Evolutionary conservation across 2,329 filamentous ascomycete genomes (phyloP).

Genomic region (Lecanicillium sp.): DNA sequence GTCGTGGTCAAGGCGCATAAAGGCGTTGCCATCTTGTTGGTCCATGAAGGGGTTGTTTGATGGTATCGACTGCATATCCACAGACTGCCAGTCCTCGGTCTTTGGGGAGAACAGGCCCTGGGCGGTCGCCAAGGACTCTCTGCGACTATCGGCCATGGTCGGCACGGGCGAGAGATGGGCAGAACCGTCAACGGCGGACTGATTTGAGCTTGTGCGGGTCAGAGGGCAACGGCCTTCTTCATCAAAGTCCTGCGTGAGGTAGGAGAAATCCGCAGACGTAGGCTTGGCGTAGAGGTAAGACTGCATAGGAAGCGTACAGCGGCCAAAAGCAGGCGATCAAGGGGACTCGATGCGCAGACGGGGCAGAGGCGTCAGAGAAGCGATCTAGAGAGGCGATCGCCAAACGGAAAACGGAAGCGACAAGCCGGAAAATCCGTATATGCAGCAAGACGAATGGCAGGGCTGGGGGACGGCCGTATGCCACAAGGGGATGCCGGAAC

Average conservation of each 20-base stretch:
- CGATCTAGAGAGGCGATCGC: too few species aligned
- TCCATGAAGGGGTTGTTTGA: constrained; percentile 58
- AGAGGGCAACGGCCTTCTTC: constrained; percentile 53
- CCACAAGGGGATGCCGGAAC: too few species aligned
- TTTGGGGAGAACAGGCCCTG: constrained; percentile 56
- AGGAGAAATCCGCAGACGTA: too few species aligned
- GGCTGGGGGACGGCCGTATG: too few species aligned
- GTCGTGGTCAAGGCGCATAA: constrained; percentile 53
- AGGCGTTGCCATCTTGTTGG: constrained; percentile 54
- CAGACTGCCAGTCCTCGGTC: constrained; percentile 54
- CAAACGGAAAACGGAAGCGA: too few species aligned
- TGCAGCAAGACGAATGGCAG: too few species aligned
- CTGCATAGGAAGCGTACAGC: too few species aligned
- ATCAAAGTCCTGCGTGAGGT: constrained; percentile 35
- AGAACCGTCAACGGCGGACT: constrained; percentile 51
- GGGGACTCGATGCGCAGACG: too few species aligned
- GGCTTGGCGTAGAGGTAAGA: too few species aligned
- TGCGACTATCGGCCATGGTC: constrained; percentile 49
- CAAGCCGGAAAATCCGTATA: too few species aligned
- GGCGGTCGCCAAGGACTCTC: constrained; percentile 55
- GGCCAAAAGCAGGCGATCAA: too few species aligned
- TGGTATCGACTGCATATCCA: constrained; percentile 56
- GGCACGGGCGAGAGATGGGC: constrained; percentile 53
- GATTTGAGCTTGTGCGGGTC: constrained; percentile 54
- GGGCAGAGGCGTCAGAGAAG: too few species aligned